Percentiles rank a stretch among this genome's conserved stretches.
Evolutionary conservation across 352 stramenopile genomes (phyloP).

Genomic region (Pythium insidiosum): DNA sequence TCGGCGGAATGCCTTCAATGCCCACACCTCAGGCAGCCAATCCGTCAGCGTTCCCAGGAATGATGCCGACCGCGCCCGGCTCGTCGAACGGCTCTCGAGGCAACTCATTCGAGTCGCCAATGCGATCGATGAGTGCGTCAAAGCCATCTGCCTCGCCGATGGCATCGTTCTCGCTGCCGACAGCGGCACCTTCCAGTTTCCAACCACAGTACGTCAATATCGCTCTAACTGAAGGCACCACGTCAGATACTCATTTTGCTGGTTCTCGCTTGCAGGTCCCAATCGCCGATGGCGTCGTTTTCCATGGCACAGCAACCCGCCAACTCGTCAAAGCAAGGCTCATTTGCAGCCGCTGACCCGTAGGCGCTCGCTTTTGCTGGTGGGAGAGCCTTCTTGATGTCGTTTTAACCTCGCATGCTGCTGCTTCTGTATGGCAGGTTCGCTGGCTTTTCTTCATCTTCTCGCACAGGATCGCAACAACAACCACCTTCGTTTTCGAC

Average conservation of each 20-base stretch:
- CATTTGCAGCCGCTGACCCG: slow-evolving; percentile 36
- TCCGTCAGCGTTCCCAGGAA: slow-evolving; percentile 3
- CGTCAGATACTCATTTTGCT: slow-evolving; percentile 1
- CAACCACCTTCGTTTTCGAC: background rate
- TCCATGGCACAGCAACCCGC: slow-evolving; percentile 21
- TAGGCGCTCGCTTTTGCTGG: slow-evolving; percentile 17
- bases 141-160: slow-evolving; percentile 14
- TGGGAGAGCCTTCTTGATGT: background rate
- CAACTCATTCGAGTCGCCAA: slow-evolving; percentile 26
- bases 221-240: slow-evolving; percentile 9
- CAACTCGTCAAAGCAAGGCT: slow-evolving; percentile 17
- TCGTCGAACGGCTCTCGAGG: slow-evolving; percentile 17
- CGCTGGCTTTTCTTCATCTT: slow-evolving; percentile 35
- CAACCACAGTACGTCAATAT: slow-evolving; percentile 6
- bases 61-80: slow-evolving; percentile 6
- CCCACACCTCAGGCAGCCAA: background rate
- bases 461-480: slow-evolving; percentile 22
- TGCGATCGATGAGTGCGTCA: slow-evolving; percentile 12
- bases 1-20: slow-evolving; percentile 2
- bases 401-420: background rate
- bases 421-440: slow-evolving; percentile 22
- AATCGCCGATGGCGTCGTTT: slow-evolving; percentile 30
- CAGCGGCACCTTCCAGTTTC: slow-evolving; percentile 1
- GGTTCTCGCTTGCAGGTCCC: slow-evolving; percentile 7
- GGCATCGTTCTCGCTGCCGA: slow-evolving; percentile 28